Evolutionary conservation across 1,284 basidiomycete species (phyloP).

Genomic region (Anthracocystis panici-leucophaei): DNA sequence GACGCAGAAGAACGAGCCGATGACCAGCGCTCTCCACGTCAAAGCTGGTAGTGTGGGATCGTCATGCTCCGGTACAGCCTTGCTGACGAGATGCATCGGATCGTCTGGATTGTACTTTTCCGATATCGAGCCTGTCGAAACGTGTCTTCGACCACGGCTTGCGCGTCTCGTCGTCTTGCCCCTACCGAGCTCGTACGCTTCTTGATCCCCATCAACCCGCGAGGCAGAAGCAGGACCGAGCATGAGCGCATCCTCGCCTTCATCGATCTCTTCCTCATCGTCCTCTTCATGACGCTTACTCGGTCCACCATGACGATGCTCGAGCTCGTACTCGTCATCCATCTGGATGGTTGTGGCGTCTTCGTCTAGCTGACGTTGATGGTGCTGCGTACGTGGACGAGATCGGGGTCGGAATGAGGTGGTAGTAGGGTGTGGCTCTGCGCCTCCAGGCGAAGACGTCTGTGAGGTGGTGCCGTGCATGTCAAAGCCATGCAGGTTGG

Average conservation of each 20-base stretch:
- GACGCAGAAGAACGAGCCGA: constrained; percentile 73
- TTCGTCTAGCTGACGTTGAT: constrained; percentile 32
- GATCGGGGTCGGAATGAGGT: constrained; percentile 26
- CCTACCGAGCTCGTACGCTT: constrained; percentile 31
- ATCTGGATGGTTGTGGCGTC: constrained; percentile 39
- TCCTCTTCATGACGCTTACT: constrained; percentile 17
- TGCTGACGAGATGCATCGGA: constrained; percentile 56
- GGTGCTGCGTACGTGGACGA: constrained; percentile 12
- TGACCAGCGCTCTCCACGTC: constrained; percentile 72
- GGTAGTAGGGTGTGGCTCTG: constrained; percentile 24
- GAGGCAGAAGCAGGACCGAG: constrained; percentile 42
- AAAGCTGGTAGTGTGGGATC: constrained; percentile 73
- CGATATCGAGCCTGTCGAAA: constrained; percentile 31
- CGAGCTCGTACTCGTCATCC: constrained; percentile 39
- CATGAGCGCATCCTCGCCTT: constrained; percentile 52
- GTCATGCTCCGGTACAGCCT: constrained; percentile 73
- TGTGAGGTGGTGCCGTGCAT: constrained; percentile 34
- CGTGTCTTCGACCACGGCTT: constrained; percentile 27
- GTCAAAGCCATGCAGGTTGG: constrained; percentile 21
- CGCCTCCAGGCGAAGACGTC: constrained; percentile 43
- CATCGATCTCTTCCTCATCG: constrained; percentile 33
- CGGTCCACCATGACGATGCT: neutral
- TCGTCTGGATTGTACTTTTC: constrained; percentile 63
- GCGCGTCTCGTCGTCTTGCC: constrained; percentile 23
- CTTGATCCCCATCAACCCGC: constrained; percentile 8